A percentile compares a stretch with the other conserved stretches of the same genome.
Evolutionary conservation across 768 basidiomycete genomes (phyloP).

Genomic region (Megacollybia marginata): DNA sequence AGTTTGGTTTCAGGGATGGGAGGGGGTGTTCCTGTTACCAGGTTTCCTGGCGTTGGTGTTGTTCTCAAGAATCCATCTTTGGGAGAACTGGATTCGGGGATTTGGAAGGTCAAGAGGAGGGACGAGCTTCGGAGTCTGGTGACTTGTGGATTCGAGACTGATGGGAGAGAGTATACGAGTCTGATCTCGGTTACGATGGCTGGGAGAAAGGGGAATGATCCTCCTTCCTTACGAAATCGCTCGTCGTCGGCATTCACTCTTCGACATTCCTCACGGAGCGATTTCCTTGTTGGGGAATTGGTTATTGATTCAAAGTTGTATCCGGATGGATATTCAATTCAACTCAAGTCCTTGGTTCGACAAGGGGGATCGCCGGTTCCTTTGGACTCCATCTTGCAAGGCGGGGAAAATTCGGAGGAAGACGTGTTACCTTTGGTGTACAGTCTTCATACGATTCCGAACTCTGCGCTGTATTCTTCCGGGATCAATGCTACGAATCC

Average conservation of each 20-base stretch:
- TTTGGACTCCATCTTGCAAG: slow-evolving; percentile 1
- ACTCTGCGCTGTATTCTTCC: slow-evolving; percentile 76
- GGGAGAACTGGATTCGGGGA: slow-evolving; percentile 4
- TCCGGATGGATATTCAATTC: slow-evolving; percentile 63
- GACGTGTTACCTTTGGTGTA: slow-evolving; percentile 45
- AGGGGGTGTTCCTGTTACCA: slow-evolving; percentile 52
- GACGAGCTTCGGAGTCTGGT: slow-evolving; percentile 55
- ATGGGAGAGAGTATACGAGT: slow-evolving; percentile 42
- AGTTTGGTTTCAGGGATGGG: slow-evolving; percentile 58
- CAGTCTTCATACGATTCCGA: slow-evolving; percentile 69
- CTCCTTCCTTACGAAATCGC: not conserved
- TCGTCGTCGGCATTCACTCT: not conserved
- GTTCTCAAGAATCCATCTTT: slow-evolving; percentile 27
- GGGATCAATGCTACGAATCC: slow-evolving; percentile 42
- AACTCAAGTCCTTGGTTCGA: slow-evolving; percentile 21
- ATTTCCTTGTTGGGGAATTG: slow-evolving; percentile 72
- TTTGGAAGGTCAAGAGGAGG: slow-evolving; percentile 53
- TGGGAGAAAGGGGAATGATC: not conserved
- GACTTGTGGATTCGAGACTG: slow-evolving; percentile 43
- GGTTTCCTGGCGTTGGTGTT: slow-evolving; percentile 61
- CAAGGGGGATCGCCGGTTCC: not conserved
- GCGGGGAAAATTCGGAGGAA: not conserved
- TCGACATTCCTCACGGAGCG: slow-evolving; percentile 35
- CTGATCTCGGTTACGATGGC: slow-evolving; percentile 36
- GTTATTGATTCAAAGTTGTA: slow-evolving; percentile 79